These are phyloP conservation scores for Gracilaria caudata DNA, from an alignment of 23 red algal species.

Conservation along the genomic window DNA sequence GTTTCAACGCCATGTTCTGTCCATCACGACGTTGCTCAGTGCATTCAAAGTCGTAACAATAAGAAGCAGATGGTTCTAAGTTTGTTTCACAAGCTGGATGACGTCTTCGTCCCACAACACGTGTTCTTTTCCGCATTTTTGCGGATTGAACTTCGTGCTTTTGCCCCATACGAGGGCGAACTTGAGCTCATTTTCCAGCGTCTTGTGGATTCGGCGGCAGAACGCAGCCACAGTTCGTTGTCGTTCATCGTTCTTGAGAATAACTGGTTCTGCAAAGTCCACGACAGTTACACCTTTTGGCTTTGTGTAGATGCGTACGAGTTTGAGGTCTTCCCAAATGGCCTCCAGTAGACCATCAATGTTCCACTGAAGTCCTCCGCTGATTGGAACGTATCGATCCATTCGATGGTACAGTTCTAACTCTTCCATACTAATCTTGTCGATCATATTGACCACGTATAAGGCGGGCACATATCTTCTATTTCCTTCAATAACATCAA, in stretches of 20 bases:
- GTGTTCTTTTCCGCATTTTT: slow-evolving; percentile 97
- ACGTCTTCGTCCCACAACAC: slow-evolving; percentile 95
- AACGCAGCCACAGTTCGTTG: slow-evolving; percentile 85
- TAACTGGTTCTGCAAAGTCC: slow-evolving; percentile 90
- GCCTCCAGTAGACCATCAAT: slow-evolving; percentile 91
- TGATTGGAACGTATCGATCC: slow-evolving; percentile 87
- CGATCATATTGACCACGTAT: slow-evolving; percentile 96
- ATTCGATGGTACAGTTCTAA: slow-evolving; percentile 90
- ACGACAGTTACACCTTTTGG: slow-evolving; percentile 82
- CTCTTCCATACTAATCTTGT: slow-evolving; percentile 96
- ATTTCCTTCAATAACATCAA: slow-evolving; percentile 99
- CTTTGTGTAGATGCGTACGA: slow-evolving; percentile 99
- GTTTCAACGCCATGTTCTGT: neutral
- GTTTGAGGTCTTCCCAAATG: slow-evolving; percentile 86
- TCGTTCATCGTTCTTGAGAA: slow-evolving; percentile 83
- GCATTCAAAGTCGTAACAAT: neutral
- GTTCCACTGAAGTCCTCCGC: slow-evolving; percentile 87
- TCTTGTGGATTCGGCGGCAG: slow-evolving; percentile 93
- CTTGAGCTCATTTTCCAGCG: slow-evolving; percentile 84
- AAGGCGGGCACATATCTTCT: slow-evolving; percentile 89
- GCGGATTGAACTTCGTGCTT: slow-evolving; percentile 94
- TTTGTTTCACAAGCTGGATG: slow-evolving; percentile 91
- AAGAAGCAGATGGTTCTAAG: neutral
- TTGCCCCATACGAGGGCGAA: slow-evolving; percentile 91
- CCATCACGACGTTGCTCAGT: neutral